phyloP scores from a whole-genome alignment of 768 basidiomycete genomes.

The Dentipellis fragilis region DNA sequence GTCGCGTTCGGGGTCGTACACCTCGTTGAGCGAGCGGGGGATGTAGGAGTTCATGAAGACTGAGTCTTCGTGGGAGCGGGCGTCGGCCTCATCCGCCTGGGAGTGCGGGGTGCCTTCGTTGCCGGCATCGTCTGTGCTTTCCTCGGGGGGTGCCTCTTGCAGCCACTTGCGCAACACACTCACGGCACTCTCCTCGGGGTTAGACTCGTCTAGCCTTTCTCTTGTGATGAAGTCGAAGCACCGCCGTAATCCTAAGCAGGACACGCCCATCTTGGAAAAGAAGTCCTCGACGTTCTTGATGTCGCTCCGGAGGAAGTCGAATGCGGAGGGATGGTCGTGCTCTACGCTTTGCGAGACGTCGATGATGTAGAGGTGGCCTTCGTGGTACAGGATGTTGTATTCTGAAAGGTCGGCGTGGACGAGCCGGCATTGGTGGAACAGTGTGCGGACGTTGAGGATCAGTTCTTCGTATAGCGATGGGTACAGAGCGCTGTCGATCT shows the following conservation, averaged over 20 bases:
- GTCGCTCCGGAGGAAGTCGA: conserved; percentile 91
- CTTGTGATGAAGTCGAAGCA: conserved; percentile 86
- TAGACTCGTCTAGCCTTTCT: conserved; percentile 31
- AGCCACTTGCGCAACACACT: background rate
- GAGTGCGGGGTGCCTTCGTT: conserved; percentile 7
- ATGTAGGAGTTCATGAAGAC: conserved; percentile 91
- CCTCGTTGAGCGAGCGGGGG: conserved; percentile 83
- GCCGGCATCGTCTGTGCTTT: background rate
- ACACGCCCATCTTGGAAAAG: conserved; percentile 68
- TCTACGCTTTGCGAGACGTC: conserved; percentile 99
- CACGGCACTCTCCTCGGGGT: conserved; percentile 15
- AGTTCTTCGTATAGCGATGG: conserved; percentile 67
- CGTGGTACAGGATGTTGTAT: conserved; percentile 91
- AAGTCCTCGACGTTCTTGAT: conserved; percentile 91
- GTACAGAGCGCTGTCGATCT: conserved; percentile 38
- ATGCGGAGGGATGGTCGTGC: conserved; percentile 93
- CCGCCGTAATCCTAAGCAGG: conserved; percentile 65
- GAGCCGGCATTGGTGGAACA: conserved; percentile 86
- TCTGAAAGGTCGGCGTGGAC: conserved; percentile 98
- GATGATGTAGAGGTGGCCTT: conserved; percentile 80
- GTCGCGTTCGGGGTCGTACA: conserved; percentile 92
- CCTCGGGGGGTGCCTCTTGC: background rate
- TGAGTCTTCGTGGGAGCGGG: conserved; percentile 62
- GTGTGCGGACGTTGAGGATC: conserved; percentile 64
- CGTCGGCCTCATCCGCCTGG: conserved; percentile 9